Conservation (phyloP, 1,139 yeast species). For the Pneumocystis carinii region DNA sequence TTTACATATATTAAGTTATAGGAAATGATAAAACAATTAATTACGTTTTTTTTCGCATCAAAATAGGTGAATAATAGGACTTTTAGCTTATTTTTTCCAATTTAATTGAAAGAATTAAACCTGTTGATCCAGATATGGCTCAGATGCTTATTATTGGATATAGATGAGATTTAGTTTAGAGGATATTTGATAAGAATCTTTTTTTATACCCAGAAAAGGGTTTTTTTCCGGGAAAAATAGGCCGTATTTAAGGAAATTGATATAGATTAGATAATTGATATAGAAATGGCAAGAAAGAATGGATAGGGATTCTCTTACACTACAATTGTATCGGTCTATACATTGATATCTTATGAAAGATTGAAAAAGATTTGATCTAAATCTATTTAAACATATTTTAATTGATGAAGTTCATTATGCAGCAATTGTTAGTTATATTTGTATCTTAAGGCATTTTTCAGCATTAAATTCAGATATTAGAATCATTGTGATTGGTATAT, state of each 20-base stretch:
- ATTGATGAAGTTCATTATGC: slow-evolving; percentile 94
- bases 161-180: slow-evolving; percentile 60
- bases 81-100: slow-evolving; percentile 41
- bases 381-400: slow-evolving; percentile 52
- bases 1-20: slow-evolving; percentile 80
- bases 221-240: slow-evolving; percentile 2
- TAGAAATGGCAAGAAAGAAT: slow-evolving; percentile 51
- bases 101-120: slow-evolving; percentile 37
- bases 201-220: slow-evolving; percentile 32
- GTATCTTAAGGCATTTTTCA: slow-evolving; percentile 41
- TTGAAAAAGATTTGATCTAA: slow-evolving; percentile 41
- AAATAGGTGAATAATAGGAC: neutral
- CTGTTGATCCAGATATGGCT: slow-evolving; percentile 28
- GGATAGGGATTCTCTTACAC: slow-evolving; percentile 40
- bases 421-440: slow-evolving; percentile 52
- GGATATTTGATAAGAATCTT: slow-evolving; percentile 43
- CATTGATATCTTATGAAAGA: slow-evolving; percentile 38
- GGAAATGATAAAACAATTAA: slow-evolving; percentile 87
- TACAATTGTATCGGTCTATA: slow-evolving; percentile 63
- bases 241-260: neutral
- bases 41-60: neutral
- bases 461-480: slow-evolving; percentile 32
- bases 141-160: slow-evolving; percentile 64
- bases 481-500: slow-evolving; percentile 61
- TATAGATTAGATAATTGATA: slow-evolving; percentile 31